These are phyloP conservation scores for Striga asiatica DNA, from an alignment of 257 asterid genomes.

Conservation along the genomic window DNA sequence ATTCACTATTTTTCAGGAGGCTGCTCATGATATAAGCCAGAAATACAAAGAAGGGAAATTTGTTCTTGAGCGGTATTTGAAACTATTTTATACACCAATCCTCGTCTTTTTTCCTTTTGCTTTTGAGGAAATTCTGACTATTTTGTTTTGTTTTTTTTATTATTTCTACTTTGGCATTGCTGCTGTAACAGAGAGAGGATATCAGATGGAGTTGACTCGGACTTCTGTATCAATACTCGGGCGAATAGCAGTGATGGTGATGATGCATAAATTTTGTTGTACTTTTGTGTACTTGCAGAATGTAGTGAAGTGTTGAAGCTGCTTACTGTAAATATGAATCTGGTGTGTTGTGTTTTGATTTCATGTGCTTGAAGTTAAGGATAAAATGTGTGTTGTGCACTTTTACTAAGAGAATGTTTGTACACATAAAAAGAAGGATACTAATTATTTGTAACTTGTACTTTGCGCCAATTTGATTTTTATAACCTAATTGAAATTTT, in stretches of 20 bases:
- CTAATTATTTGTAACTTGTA: no score
- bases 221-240: conserved; percentile 37
- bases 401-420: no score
- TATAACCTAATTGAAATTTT: no score
- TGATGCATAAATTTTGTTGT: conserved; percentile 26
- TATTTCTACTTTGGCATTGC: no score
- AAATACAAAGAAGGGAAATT: conserved; percentile 70
- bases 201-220: conserved; percentile 44
- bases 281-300: not conserved
- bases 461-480: no score
- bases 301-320: no score
- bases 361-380: no score
- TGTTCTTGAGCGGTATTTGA: conserved; percentile 50
- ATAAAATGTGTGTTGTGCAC: no score
- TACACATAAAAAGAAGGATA: no score
- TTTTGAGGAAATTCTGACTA: not conserved
- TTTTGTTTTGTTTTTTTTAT: no score
- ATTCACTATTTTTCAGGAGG: conserved; percentile 35
- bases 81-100: not conserved
- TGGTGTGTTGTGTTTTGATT: no score
- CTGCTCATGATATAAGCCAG: conserved; percentile 51
- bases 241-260: conserved; percentile 40
- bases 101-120: not conserved
- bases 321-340: no score
- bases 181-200: conserved; percentile 48